Conservation (phyloP, 371 early-diverging fungal species). For the Saksenaea vasiformis region DNA sequence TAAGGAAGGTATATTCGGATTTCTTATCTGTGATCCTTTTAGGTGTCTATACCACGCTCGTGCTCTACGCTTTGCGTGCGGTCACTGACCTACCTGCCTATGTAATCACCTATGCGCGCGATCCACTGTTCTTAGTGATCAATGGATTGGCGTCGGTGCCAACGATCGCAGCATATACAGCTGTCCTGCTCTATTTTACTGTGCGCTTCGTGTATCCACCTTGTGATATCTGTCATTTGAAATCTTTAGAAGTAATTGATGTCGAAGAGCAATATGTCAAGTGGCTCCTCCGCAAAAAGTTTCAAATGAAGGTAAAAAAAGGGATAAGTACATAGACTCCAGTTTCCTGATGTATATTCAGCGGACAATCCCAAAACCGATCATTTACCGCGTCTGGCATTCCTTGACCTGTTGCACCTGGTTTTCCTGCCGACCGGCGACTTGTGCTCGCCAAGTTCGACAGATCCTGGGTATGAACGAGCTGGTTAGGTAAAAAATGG, state of each 20-base stretch:
- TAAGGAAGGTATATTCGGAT: background rate
- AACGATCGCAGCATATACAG: slow-evolving; percentile 31
- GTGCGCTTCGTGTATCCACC: slow-evolving; percentile 26
- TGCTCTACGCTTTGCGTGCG: slow-evolving; percentile 35
- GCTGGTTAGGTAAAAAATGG: slow-evolving; percentile 26
- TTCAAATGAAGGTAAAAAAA: slow-evolving; percentile 15
- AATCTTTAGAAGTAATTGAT: slow-evolving; percentile 37
- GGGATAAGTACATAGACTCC: background rate
- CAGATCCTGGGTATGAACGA: slow-evolving; percentile 28
- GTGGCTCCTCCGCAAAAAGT: slow-evolving; percentile 15
- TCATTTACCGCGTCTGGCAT: background rate
- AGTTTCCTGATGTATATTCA: background rate
- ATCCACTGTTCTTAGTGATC: slow-evolving; percentile 29
- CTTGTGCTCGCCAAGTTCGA: background rate
- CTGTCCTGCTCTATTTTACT: slow-evolving; percentile 33
- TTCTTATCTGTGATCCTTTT: too few species aligned
- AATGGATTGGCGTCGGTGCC: slow-evolving; percentile 33
- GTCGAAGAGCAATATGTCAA: slow-evolving; percentile 48
- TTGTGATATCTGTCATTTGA: slow-evolving; percentile 28
- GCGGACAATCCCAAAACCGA: slow-evolving; percentile 4
- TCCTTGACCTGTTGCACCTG: background rate
- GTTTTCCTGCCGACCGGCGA: background rate
- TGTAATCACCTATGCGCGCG: slow-evolving; percentile 42
- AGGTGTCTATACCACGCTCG: slow-evolving; percentile 30
- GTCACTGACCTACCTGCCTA: slow-evolving; percentile 38